These are phyloP conservation scores for Mytilinidion resinicola DNA, from an alignment of 495 filamentous ascomycete genomes.

Conservation along the genomic window DNA sequence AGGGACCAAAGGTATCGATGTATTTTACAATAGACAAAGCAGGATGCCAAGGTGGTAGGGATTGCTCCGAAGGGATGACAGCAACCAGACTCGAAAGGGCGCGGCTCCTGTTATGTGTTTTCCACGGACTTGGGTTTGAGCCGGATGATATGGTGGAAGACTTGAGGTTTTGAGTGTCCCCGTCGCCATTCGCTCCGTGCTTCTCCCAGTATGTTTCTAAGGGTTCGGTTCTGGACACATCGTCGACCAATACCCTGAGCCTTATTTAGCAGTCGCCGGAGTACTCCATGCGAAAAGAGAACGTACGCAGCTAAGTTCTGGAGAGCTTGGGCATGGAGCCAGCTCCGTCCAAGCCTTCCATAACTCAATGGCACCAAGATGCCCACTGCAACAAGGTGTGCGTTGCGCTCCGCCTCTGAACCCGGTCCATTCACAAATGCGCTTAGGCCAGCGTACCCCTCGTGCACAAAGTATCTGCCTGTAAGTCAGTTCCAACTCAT, in stretches of 20 bases:
- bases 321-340: conserved; percentile 75
- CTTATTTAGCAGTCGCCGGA: conserved; percentile 1
- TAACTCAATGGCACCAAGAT: conserved; percentile 79
- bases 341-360: conserved; percentile 79
- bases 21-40: conserved; percentile 72
- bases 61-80: conserved; percentile 54
- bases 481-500: neutral
- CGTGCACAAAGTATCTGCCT: conserved; percentile 77
- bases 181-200: conserved; percentile 32
- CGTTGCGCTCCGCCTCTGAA: conserved; percentile 71
- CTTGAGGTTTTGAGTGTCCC: neutral
- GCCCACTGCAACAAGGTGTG: conserved; percentile 86
- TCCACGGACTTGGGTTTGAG: conserved; percentile 1
- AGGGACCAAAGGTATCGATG: conserved; percentile 76
- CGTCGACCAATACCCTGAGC: conserved; percentile 45
- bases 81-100: conserved; percentile 24
- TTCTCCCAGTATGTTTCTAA: conserved; percentile 77
- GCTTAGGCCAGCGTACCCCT: conserved; percentile 79
- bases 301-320: conserved; percentile 66
- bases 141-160: conserved; percentile 6
- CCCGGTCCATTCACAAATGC: conserved; percentile 85
- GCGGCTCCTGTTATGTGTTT: conserved; percentile 15
- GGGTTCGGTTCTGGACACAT: conserved; percentile 50
- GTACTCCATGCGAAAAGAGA: no score
- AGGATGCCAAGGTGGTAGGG: conserved; percentile 73